phyloP scores from a whole-genome alignment of 805 yeast genomes.

The Starmerella geochares region DNA sequence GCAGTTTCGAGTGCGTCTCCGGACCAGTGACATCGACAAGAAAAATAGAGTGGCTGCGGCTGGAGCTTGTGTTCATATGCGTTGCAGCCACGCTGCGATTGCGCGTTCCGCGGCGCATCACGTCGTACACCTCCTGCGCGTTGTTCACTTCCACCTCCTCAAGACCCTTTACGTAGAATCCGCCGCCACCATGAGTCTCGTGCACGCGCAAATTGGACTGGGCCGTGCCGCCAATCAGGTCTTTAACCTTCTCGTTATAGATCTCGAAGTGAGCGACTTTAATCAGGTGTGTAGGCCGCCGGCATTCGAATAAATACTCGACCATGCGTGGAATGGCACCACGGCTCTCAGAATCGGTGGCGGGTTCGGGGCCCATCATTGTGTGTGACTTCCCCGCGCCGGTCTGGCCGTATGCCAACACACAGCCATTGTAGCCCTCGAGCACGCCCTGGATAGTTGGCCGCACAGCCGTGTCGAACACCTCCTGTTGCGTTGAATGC shows the following conservation, averaged over 20 bases:
- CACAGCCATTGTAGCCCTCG: slow-evolving; percentile 67
- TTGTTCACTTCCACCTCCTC: slow-evolving; percentile 51
- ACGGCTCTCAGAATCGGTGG: slow-evolving; percentile 19
- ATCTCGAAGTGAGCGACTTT: slow-evolving; percentile 71
- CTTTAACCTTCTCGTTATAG: slow-evolving; percentile 66
- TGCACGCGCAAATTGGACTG: slow-evolving; percentile 35
- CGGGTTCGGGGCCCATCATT: slow-evolving; percentile 54
- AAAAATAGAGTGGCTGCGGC: slow-evolving; percentile 73
- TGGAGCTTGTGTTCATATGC: slow-evolving; percentile 59
- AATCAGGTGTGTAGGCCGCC: slow-evolving; percentile 45
- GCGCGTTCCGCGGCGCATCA: slow-evolving; percentile 50
- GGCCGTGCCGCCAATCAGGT: slow-evolving; percentile 39
- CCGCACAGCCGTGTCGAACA: slow-evolving; percentile 49
- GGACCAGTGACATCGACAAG: slow-evolving; percentile 54
- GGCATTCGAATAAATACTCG: slow-evolving; percentile 47
- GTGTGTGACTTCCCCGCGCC: slow-evolving; percentile 70
- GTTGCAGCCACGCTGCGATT: slow-evolving; percentile 52
- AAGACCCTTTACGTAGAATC: slow-evolving; percentile 63
- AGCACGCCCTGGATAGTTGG: slow-evolving; percentile 61
- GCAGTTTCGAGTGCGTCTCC: slow-evolving; percentile 51
- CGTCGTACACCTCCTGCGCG: slow-evolving; percentile 46
- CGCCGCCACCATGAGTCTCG: slow-evolving; percentile 42
- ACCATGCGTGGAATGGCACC: slow-evolving; percentile 71
- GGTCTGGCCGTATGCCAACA: slow-evolving; percentile 70
- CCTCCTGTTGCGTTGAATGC: slow-evolving; percentile 42